Evolutionary conservation across 305 asterid genomes (phyloP), one percentile per base, ranked within the genome.

Genomic region (Stenogyne calaminthoides): DNA sequence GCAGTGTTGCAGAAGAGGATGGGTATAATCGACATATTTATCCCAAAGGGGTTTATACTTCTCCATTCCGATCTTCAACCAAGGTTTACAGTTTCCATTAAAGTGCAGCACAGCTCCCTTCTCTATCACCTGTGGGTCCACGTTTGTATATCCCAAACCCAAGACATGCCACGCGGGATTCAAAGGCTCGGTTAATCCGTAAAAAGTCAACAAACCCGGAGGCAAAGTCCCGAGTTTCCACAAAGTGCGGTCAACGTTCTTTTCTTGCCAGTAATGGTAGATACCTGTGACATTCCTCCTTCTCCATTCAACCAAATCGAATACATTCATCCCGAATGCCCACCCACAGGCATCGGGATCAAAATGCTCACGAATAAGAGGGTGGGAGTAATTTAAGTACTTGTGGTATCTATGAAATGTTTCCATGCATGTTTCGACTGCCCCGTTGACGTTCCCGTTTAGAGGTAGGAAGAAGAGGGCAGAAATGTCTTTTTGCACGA

Each of bases 141-240:
- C 87, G 58, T 83, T 86, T 11, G 88, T 89, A 69, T 91, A 88
- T 20, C 97, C 96, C 84, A 91, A 69, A 39, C 97, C 97, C 58
- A 89, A 59, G 55, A 89, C 95, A 22, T 89, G 97, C 97, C 97
- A 91, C 27, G 89, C 76, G 8, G 95, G 91, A 77, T 84, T 85
- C 69, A 91, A 79, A 5, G 95, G 93, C 76, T 91, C 95, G 0
- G 96, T 91, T 73, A 87, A 69, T 54, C 95, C 96, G 20, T 89
- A 91, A 69, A 91, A 91, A 37, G 95, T 82, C 59, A 91, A 75
- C 65, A 91, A 72, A n/a, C 95, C 96, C 0, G 95, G 95, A 14
- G 97, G 97, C 22, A 89, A 85, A 39, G 96, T 89, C 18, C 96
- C 96, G 9, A 88, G 91, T 79, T 89, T 89, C 97, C 97, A 91